These are phyloP conservation scores for Imleria badia DNA, from an alignment of 768 basidiomycete genomes.

Conservation along the genomic window DNA sequence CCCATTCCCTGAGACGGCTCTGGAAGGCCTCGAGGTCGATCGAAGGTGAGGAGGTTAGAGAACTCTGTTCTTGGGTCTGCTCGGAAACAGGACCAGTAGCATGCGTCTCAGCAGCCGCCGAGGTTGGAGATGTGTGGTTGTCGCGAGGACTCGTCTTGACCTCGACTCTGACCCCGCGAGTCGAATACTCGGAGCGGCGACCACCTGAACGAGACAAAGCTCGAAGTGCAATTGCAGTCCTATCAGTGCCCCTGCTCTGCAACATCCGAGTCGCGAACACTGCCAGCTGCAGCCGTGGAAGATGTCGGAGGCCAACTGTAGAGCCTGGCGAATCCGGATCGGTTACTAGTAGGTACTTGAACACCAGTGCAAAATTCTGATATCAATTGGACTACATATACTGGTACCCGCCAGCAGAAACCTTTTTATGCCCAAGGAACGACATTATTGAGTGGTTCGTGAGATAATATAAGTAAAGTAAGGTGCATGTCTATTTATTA, in stretches of 20 bases:
- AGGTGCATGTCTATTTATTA: slow-evolving; percentile 19
- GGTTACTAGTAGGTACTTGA: not conserved
- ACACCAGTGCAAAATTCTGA: no score
- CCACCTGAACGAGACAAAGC: slow-evolving; percentile 12
- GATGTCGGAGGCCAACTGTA: not conserved
- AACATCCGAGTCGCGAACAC: slow-evolving; percentile 24
- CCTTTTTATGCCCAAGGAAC: no score
- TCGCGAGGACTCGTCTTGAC: not conserved
- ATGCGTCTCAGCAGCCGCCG: not conserved
- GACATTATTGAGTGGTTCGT: not conserved
- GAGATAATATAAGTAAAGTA: slow-evolving; percentile 10
- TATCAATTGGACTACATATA: no score
- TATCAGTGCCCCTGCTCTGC: slow-evolving; percentile 7
- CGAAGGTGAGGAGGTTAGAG: not conserved
- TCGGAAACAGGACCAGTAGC: not conserved
- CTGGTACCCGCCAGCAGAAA: not conserved
- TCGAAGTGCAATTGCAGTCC: slow-evolving; percentile 3
- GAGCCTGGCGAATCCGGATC: not conserved
- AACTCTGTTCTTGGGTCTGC: not conserved
- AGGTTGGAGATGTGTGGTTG: slow-evolving; percentile 2
- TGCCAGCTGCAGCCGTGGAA: not conserved
- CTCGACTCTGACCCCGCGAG: not conserved
- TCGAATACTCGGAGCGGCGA: slow-evolving; percentile 9
- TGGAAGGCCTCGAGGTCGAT: slow-evolving; percentile 37
- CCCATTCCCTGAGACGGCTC: slow-evolving; percentile 45